These are phyloP conservation scores for Volvariella surrecta DNA, from an alignment of 1,284 basidiomycete species.

Conservation along the genomic window DNA sequence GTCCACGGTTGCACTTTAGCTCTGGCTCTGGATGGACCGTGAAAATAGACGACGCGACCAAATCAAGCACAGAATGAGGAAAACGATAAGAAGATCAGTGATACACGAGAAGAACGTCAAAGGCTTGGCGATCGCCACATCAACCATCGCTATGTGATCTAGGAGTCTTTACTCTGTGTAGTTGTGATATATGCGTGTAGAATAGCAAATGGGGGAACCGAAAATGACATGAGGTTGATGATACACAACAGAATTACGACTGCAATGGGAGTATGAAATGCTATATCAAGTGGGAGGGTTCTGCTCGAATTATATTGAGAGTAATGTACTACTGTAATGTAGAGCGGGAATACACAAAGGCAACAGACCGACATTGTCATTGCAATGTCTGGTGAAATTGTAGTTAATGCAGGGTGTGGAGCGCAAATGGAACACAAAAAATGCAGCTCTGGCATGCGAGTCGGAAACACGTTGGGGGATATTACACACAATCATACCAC, in stretches of 20 bases:
- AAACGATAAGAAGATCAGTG: constrained; percentile 9
- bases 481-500: too few relatives aligned
- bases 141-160: constrained; percentile 24
- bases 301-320: constrained; percentile 2
- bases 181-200: constrained; percentile 3
- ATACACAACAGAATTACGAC: too few relatives aligned
- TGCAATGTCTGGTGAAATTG: too few relatives aligned
- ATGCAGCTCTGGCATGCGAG: too few relatives aligned
- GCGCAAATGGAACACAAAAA: too few relatives aligned
- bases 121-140: constrained; percentile 22
- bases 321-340: constrained; percentile 4
- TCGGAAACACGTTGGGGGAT: too few relatives aligned
- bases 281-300: not conserved
- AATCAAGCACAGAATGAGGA: constrained; percentile 14
- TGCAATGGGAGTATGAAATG: too few relatives aligned
- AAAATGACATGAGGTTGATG: not conserved
- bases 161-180: constrained; percentile 1
- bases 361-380: not conserved
- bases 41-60: constrained; percentile 42
- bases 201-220: not conserved
- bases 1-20: constrained; percentile 32
- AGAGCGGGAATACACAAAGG: not conserved
- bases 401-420: too few relatives aligned
- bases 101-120: constrained; percentile 15
- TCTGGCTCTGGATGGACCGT: constrained; percentile 42